These are phyloP conservation scores for Trichoderma gracile DNA, from an alignment of 2,329 filamentous ascomycete genomes.

Conservation along the genomic window DNA sequence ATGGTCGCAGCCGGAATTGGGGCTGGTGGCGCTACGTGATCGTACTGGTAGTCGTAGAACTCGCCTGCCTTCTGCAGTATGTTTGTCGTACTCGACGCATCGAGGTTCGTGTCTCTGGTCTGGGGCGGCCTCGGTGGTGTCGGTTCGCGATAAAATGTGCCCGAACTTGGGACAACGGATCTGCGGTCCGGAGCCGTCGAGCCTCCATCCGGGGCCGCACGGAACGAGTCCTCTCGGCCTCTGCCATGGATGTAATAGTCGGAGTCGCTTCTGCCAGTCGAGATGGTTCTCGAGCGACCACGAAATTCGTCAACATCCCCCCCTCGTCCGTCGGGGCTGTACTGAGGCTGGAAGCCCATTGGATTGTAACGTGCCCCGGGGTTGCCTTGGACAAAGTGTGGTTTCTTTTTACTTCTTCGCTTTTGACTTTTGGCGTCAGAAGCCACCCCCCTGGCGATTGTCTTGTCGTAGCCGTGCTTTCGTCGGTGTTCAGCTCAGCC, in stretches of 20 bases:
- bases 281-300: slow-evolving; percentile 2
- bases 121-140: slow-evolving; percentile 35
- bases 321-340: neutral
- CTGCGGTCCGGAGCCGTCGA: slow-evolving; percentile 10
- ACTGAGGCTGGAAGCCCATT: slow-evolving; percentile 10
- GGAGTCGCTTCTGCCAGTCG: neutral
- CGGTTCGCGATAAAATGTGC: slow-evolving; percentile 45
- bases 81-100: slow-evolving; percentile 23
- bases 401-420: no score
- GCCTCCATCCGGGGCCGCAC: neutral
- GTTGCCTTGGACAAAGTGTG: neutral
- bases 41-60: slow-evolving; percentile 33
- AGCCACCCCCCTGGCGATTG: neutral
- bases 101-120: slow-evolving; percentile 10
- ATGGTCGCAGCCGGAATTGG: slow-evolving; percentile 24
- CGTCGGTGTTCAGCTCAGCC: neutral
- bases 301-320: neutral
- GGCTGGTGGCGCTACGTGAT: slow-evolving; percentile 28
- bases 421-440: neutral
- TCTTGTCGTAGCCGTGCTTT: neutral
- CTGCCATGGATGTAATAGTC: neutral
- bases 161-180: slow-evolving; percentile 21
- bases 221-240: neutral
- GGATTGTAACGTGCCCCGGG: neutral
- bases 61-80: slow-evolving; percentile 14